These are phyloP conservation scores for Didymella pomorum DNA, from an alignment of 2,329 filamentous ascomycete species.

Conservation along the genomic window DNA sequence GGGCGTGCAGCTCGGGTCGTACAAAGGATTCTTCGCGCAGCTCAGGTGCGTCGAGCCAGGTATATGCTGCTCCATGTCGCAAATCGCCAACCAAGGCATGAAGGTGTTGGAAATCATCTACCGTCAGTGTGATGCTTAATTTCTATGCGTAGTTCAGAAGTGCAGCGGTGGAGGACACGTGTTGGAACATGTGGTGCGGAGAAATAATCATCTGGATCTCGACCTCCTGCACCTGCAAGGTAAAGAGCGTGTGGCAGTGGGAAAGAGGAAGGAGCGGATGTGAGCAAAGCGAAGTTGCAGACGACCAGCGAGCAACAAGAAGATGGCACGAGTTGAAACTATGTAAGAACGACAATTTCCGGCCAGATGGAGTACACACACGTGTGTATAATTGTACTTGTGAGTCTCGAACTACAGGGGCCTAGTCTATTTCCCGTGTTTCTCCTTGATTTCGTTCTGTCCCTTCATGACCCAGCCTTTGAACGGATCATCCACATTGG, in stretches of 20 bases:
- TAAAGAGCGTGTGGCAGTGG: not conserved
- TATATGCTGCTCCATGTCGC: not conserved
- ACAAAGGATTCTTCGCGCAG: not conserved
- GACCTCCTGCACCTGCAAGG: no score
- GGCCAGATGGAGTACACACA: no score
- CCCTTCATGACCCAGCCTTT: slow-evolving; percentile 30
- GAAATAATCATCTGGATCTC: no score
- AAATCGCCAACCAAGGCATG: not conserved
- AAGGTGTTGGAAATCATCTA: no score
- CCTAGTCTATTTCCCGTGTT: not conserved
- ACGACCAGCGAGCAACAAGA: no score
- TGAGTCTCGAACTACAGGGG: not conserved
- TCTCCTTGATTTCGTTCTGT: slow-evolving; percentile 10
- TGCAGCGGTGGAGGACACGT: not conserved
- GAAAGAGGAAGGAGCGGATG: not conserved
- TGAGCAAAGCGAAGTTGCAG: no score
- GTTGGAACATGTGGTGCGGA: not conserved
- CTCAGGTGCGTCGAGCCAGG: not conserved
- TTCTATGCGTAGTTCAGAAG: not conserved
- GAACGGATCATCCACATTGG: slow-evolving; percentile 35
- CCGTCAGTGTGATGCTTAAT: no score
- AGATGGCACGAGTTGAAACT: no score
- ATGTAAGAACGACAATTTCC: no score
- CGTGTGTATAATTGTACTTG: not conserved
- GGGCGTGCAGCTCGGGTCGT: not conserved